Evolutionary conservation across 2,329 filamentous ascomycete species (phyloP), one percentile per base, ranked within the genome.

Genomic region (Trichoderma sp.): DNA sequence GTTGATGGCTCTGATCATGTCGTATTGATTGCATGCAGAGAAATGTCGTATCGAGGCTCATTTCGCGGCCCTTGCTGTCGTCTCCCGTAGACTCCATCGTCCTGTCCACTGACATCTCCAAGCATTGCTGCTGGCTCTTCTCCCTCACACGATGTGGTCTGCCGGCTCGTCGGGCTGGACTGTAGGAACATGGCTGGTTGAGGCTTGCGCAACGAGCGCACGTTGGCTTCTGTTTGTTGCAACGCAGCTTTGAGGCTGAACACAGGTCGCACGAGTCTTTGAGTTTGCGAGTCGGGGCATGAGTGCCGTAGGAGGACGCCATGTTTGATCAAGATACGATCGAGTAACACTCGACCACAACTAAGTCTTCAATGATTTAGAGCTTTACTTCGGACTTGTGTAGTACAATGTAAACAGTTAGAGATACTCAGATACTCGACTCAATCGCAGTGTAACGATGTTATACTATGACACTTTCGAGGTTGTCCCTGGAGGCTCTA

Each of bases 181-280:
- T 54, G 30, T 54, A 54, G n/a, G 51, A 54, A 24, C 51, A 54
- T 10, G 30, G 28, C 10, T 54, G 51, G 34, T 41, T 54, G 19
- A 54, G 30, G 6, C 26, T 30, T 9, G 28, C 14, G 3, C 51
- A 54, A 19, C 51, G 51, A 39, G 51, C n/a, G 30, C 51, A 54
- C 0, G 51, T 54, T 4, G 51, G 51, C 4, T 54, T 54, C 51
- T 54, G 51, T 1, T 41, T 54, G 51, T 54, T 54, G 51, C 51
- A 54, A 9, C 51, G n/a, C n/a, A 54, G 21, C 14, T 54, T 54
- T 2, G 51, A 54, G 7, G 51, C 51, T 39, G 51, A 54, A 39
- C 51, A 54, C 12, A 34, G 51, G 15, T 54, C 51, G 19, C 51
- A 54, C 12, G 51, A 54, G 12, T 54, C 51, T 41, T 54, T 54